Evolutionary conservation across 352 stramenopile species (phyloP).

Genomic region (Phytophthora boehmeriae): DNA sequence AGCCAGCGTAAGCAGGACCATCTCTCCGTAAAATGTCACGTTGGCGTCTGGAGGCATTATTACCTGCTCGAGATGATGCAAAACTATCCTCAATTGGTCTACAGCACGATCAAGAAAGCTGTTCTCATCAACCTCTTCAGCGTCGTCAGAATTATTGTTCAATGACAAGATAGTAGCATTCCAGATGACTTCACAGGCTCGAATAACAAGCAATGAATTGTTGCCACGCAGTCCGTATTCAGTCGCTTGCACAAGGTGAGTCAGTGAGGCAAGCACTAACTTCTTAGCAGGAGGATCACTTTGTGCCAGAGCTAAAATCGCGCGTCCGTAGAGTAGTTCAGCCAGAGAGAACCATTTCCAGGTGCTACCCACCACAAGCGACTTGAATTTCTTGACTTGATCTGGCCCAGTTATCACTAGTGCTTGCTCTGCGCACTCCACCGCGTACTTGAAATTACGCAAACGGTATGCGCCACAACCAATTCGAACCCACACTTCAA

Average conservation of each 20-base stretch:
- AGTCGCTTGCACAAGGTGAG: conserved; percentile 57
- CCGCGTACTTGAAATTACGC: conserved; percentile 49
- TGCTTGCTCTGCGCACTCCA: conserved; percentile 58
- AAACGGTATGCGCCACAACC: conserved; percentile 63
- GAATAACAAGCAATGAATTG: conserved; percentile 32
- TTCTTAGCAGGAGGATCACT: conserved; percentile 47
- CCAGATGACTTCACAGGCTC: conserved; percentile 77
- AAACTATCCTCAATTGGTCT: conserved; percentile 21
- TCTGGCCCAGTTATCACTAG: conserved; percentile 28
- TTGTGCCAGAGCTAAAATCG: conserved; percentile 55
- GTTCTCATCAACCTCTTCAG: conserved; percentile 18
- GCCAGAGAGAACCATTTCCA: conserved; percentile 79
- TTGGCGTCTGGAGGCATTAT: conserved; percentile 5
- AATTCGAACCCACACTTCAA: conserved; percentile 77
- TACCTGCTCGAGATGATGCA: conserved; percentile 34
- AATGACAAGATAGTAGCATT: conserved; percentile 64
- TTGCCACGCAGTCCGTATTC: conserved; percentile 42
- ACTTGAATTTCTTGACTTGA: conserved; percentile 17
- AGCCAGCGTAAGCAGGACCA: conserved; percentile 59
- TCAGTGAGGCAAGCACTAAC: conserved; percentile 55
- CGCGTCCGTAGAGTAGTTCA: conserved; percentile 59
- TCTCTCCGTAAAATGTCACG: conserved; percentile 50
- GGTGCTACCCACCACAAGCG: conserved; percentile 30
- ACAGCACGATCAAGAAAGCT: conserved; percentile 32
- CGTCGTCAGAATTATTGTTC: conserved; percentile 16